phyloP scores from a whole-genome alignment of 352 stramenopile species.

The Pythium dissimile region DNA sequence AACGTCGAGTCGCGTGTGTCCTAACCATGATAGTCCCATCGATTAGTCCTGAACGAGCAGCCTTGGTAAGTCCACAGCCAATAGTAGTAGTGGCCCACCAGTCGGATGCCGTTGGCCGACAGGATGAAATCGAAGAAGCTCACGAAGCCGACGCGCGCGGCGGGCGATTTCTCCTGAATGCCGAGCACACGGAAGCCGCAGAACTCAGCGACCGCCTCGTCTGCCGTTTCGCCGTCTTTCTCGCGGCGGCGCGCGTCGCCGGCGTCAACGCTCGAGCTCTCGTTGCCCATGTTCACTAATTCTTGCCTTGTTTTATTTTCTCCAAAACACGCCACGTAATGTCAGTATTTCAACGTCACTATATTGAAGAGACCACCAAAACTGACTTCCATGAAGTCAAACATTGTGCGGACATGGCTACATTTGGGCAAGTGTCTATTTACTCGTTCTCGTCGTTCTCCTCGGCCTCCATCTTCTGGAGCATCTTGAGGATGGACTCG shows the following conservation, averaged over 20 bases:
- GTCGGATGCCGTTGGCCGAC: constrained; percentile 88
- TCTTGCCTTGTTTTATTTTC: neutral
- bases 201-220: constrained; percentile 55
- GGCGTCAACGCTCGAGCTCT: constrained; percentile 19
- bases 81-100: too few species aligned
- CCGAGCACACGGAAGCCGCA: constrained; percentile 95
- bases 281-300: constrained; percentile 20
- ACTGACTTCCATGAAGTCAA: constrained; percentile 6
- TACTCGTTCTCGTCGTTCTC: constrained; percentile 17
- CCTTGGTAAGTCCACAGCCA: neutral
- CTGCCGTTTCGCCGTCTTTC: neutral
- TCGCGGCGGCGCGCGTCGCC: neutral
- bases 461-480: constrained; percentile 51
- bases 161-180: constrained; percentile 94
- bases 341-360: constrained; percentile 13
- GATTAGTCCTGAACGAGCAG: too few species aligned
- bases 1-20: constrained; percentile 87
- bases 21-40: constrained; percentile 31
- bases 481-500: constrained; percentile 84
- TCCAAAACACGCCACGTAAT: constrained; percentile 12
- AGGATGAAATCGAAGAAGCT: constrained; percentile 99
- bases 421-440: constrained; percentile 3
- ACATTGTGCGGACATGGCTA: constrained; percentile 1
- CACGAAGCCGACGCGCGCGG: constrained; percentile 90
- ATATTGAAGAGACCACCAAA: constrained; percentile 4